Evolutionary conservation across 768 basidiomycete genomes (phyloP).

Genomic region (Lactifluus pinguis): DNA sequence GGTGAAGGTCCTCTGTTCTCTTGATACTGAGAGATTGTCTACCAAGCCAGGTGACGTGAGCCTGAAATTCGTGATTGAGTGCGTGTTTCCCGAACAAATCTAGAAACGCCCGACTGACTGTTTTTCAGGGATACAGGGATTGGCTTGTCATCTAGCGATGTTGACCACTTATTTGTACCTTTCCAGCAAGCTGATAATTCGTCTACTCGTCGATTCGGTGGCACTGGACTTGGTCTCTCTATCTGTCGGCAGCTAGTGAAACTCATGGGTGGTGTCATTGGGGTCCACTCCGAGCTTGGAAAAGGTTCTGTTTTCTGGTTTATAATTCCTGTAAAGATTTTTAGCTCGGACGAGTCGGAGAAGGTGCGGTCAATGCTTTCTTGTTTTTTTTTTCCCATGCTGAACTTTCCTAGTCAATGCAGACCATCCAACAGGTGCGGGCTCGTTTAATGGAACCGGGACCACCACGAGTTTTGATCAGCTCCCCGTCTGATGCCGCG

Average conservation of each 20-base stretch:
- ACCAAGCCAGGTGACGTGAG: conserved; percentile 35
- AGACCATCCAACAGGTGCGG: conserved; percentile 40
- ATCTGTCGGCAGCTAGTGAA: conserved; percentile 69
- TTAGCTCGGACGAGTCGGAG: conserved; percentile 45
- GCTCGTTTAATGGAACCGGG: conserved; percentile 38
- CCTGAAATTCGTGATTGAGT: conserved; percentile 63
- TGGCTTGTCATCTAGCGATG: conserved; percentile 56
- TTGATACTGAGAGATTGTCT: conserved; percentile 33
- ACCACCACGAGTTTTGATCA: conserved; percentile 44
- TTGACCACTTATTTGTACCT: conserved; percentile 59
- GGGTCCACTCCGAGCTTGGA: conserved; percentile 55
- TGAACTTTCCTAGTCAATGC: conserved; percentile 30
- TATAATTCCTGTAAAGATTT: conserved; percentile 56
- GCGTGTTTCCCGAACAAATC: neutral
- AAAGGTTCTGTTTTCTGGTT: conserved; percentile 68
- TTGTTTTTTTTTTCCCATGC: neutral
- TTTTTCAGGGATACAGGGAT: conserved; percentile 58
- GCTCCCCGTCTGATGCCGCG: conserved; percentile 52
- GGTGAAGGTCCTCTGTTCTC: conserved; percentile 51
- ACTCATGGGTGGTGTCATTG: conserved; percentile 68
- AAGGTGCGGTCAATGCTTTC: conserved; percentile 32
- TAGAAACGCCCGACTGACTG: neutral
- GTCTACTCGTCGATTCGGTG: conserved; percentile 66
- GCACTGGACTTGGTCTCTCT: conserved; percentile 67
- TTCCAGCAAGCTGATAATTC: conserved; percentile 78